Conservation (phyloP, 768 basidiomycete genomes). For the Trichaptum fuscoviolaceum region DNA sequence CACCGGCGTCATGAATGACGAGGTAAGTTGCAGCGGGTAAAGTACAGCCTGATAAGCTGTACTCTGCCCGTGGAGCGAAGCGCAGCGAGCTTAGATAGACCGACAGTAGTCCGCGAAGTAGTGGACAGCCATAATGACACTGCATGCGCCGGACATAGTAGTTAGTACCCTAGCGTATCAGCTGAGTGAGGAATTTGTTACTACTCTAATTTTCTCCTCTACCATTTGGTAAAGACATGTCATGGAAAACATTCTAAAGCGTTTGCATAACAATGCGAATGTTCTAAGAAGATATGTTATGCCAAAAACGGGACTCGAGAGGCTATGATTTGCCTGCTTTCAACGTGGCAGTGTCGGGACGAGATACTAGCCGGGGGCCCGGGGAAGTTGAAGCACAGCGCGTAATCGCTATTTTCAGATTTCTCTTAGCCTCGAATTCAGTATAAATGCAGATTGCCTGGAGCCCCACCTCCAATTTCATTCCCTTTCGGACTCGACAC, state of each 20-base stretch:
- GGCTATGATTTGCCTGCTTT: background rate
- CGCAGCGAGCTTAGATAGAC: background rate
- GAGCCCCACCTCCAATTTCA: background rate
- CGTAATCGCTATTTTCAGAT: background rate
- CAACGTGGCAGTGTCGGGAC: background rate
- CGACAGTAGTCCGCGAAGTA: background rate
- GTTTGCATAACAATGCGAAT: background rate
- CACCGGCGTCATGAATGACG: background rate
- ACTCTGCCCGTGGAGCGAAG: background rate
- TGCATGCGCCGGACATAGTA: background rate
- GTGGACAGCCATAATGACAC: background rate
- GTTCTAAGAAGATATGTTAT: background rate
- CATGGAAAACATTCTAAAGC: background rate
- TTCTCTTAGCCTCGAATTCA: background rate
- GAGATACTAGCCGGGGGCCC: background rate
- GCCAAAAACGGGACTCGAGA: background rate
- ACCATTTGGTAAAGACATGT: background rate
- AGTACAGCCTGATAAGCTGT: background rate
- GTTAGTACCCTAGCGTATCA: background rate
- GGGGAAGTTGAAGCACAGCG: background rate
- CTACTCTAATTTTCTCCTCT: background rate
- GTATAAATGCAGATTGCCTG: background rate
- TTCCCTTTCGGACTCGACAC: background rate
- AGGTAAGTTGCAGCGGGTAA: background rate
- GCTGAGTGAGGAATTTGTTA: background rate